A percentile compares a stretch with the other conserved stretches of the same genome.
Conservation (phyloP, 768 basidiomycete genomes). For the Termitomyces sp. region DNA sequence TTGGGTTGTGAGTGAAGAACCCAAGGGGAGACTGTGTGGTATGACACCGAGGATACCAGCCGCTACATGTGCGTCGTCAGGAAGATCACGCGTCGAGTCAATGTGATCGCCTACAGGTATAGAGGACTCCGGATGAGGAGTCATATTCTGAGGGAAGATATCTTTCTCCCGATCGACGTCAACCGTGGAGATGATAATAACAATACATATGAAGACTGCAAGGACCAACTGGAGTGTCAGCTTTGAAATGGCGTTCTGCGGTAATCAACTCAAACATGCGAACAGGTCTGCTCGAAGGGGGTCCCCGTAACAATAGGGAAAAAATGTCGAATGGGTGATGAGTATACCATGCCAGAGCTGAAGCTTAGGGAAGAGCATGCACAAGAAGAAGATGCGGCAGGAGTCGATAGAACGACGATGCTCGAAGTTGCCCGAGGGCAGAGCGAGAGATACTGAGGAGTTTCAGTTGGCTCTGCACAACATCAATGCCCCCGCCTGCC, state of each 20-base stretch:
- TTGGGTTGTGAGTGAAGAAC: slow-evolving; percentile 81
- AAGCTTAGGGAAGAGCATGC: slow-evolving; percentile 64
- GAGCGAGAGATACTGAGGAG: too few species aligned
- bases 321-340: slow-evolving; percentile 65
- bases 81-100: neutral
- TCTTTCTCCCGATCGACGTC: slow-evolving; percentile 64
- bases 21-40: slow-evolving; percentile 89
- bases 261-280: slow-evolving; percentile 52
- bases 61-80: slow-evolving; percentile 27
- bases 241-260: too few species aligned
- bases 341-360: slow-evolving; percentile 69
- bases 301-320: slow-evolving; percentile 66
- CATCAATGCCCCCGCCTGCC: too few species aligned
- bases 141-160: slow-evolving; percentile 71
- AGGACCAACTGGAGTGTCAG: too few species aligned
- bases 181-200: slow-evolving; percentile 67
- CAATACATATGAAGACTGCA: slow-evolving; percentile 73
- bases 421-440: too few species aligned
- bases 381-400: too few species aligned
- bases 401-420: too few species aligned
- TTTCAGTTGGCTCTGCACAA: too few species aligned
- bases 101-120: slow-evolving; percentile 45
- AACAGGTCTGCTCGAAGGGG: slow-evolving; percentile 62
- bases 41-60: slow-evolving; percentile 79
- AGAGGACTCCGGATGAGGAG: slow-evolving; percentile 51